Evolutionary conservation across 2,329 filamentous ascomycete genomes (phyloP).

Genomic region (Sclerotinia spermophila): DNA sequence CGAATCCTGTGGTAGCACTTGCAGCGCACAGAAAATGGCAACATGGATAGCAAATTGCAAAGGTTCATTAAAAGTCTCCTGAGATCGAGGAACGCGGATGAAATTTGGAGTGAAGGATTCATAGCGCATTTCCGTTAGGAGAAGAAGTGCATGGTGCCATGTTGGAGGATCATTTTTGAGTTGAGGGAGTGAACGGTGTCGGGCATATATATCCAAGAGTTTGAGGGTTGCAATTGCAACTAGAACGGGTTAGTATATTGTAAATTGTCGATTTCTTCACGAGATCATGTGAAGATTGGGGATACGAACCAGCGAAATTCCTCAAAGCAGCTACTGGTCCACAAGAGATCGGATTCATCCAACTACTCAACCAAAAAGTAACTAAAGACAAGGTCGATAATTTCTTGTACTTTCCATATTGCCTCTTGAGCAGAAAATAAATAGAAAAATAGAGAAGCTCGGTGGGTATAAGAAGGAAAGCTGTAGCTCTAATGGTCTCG

Average conservation of each 20-base stretch:
- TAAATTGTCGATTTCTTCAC: background rate
- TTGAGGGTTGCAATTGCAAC: conserved; percentile 42
- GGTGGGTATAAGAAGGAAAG: conserved; percentile 33
- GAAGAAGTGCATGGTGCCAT: conserved; percentile 36
- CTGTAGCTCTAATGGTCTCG: conserved; percentile 31
- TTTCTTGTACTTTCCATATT: conserved; percentile 27
- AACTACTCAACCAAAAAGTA: conserved; percentile 33
- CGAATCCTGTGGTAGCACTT: conserved; percentile 38
- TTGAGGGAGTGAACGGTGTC: conserved; percentile 36
- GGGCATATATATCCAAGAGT: conserved; percentile 40
- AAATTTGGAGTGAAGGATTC: conserved; percentile 44
- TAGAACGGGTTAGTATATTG: conserved; percentile 10
- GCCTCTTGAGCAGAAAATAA: conserved; percentile 34
- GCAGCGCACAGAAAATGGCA: conserved; percentile 37
- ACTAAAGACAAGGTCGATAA: conserved; percentile 30
- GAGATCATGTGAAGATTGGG: background rate
- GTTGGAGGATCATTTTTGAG: conserved; percentile 29
- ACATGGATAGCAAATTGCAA: conserved; percentile 39
- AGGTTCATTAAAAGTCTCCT: conserved; percentile 39
- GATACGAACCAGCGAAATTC: conserved; percentile 37
- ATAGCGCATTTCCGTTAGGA: conserved; percentile 42
- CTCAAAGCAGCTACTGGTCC: conserved; percentile 36
- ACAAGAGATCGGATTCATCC: conserved; percentile 36
- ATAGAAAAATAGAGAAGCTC: conserved; percentile 37
- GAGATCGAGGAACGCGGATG: conserved; percentile 35